phyloP scores from a whole-genome alignment of 108 stramenopile genomes.

The Cyclotella distinguenda region DNA sequence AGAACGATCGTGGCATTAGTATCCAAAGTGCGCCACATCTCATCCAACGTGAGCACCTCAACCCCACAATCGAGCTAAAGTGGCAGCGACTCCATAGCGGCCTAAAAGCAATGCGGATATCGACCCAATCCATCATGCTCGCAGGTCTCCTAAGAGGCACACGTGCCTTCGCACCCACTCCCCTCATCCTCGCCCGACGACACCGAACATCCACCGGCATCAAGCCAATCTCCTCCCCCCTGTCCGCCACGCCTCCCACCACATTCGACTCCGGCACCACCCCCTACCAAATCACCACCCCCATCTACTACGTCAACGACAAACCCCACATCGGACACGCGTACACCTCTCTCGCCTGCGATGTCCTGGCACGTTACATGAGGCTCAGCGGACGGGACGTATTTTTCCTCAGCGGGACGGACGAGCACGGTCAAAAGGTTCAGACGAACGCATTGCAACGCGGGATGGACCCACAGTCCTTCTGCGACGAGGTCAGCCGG shows the following conservation, averaged over 20 bases:
- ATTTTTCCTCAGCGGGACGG: slow-evolving; percentile 94
- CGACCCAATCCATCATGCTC: slow-evolving; percentile 4
- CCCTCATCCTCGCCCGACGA: neutral
- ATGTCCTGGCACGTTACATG: slow-evolving; percentile 95
- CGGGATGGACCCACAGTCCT: slow-evolving; percentile 78
- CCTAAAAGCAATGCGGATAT: too few relatives aligned
- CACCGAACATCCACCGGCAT: neutral
- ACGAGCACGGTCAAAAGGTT: slow-evolving; percentile 99
- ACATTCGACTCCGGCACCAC: slow-evolving; percentile 71
- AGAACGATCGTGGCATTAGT: too few relatives aligned
- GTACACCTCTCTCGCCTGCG: slow-evolving; percentile 95
- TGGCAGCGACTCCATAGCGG: too few relatives aligned
- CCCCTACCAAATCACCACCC: slow-evolving; percentile 95
- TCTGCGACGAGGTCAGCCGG: slow-evolving; percentile 78
- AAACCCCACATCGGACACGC: slow-evolving; percentile 99
- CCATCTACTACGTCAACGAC: slow-evolving; percentile 98
- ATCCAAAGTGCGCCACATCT: too few relatives aligned
- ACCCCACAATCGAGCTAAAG: too few relatives aligned
- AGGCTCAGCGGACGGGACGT: slow-evolving; percentile 87
- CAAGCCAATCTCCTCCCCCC: neutral
- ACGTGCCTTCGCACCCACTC: neutral
- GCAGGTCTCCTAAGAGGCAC: slow-evolving; percentile 1
- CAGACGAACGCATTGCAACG: slow-evolving; percentile 77
- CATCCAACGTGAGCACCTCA: too few relatives aligned
- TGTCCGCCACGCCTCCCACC: slow-evolving; percentile 19